Base-by-base conservation (phyloP, 164 flowering plant genomes). In the Umbellularia californica region DNA sequence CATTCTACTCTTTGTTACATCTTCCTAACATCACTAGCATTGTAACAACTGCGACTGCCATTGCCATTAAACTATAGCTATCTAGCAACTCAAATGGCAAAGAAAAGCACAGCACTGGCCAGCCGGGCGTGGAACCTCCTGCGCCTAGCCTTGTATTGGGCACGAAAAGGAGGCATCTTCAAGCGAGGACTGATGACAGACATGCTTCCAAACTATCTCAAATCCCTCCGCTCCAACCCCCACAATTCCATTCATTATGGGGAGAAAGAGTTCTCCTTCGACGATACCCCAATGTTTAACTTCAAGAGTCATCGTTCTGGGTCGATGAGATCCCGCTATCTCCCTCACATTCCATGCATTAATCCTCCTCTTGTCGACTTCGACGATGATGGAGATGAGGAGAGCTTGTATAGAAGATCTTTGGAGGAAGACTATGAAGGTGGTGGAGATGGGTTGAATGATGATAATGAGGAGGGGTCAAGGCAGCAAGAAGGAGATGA, bases 191-290 rank as follows among this genome's bases (percentile, higher is more conserved):
- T 87, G 19, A 79, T 84, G 81, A 47, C 81, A 79, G 90, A 87
- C 58, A 77, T 80, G 51, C 52, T 91, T 15, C 83, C 87, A 10
- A 87, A 83, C 78, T 80, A 79, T 65, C 24, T 89, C 62, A 88
- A 84, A 72, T 82, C 74, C 70, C 80, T 89, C 3, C 76, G 79
- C 0, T 77, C 82, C 55, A 11, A 71, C 3, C 25, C 69, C 24
- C 78, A 58, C 23, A 76, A 81, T 23, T 72, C 79, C 1, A 58
- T 85, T 41, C 60, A 68, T 23, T 90, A 88, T 69, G 81, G 85
- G 0, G 98, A 94, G 75, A 87, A 85, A 1, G 81, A 94, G 83
- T 85, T 92, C 74, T 92, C 98, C 30, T 92, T 94, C 70, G 97
- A 92, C 68, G 77, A 86, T 24, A 91, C 98, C 0, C 98, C 98